Percentiles rank a stretch among this genome's conserved stretches.
phyloP scores from a whole-genome alignment of 306 rosid genomes.

The Prunus armeniaca region DNA sequence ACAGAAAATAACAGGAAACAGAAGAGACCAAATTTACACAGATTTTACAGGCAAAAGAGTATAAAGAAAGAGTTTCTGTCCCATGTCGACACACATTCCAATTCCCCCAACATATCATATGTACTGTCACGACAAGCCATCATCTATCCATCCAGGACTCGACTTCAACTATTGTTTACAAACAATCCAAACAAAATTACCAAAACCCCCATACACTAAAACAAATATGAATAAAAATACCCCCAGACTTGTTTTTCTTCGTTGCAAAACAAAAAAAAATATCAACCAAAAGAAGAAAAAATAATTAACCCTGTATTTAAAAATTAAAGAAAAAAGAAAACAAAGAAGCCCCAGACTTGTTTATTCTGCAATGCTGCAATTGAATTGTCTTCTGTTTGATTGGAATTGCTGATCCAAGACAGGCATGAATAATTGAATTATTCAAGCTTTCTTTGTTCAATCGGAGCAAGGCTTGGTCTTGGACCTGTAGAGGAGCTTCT shows the following conservation, averaged over 20 bases:
- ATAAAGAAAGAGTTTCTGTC: slow-evolving; percentile 10
- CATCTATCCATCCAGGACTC: background rate
- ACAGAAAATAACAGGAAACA: background rate
- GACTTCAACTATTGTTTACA: slow-evolving; percentile 14
- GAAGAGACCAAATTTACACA: slow-evolving; percentile 35
- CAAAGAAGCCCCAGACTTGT: slow-evolving; percentile 20
- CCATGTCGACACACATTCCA: slow-evolving; percentile 18
- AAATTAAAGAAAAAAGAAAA: background rate
- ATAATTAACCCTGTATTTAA: slow-evolving; percentile 26
- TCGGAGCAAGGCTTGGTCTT: slow-evolving; percentile 67
- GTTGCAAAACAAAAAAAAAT: slow-evolving; percentile 20
- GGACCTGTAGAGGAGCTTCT: slow-evolving; percentile 89
- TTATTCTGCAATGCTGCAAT: slow-evolving; percentile 10
- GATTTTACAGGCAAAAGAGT: slow-evolving; percentile 28
- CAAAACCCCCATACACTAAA: slow-evolving; percentile 6
- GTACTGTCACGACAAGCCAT: slow-evolving; percentile 1
- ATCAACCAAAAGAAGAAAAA: slow-evolving; percentile 28
- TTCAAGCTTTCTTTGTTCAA: slow-evolving; percentile 1
- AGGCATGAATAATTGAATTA: background rate
- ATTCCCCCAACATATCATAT: slow-evolving; percentile 1
- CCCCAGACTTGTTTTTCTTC: background rate
- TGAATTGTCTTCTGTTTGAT: slow-evolving; percentile 8
- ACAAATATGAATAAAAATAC: slow-evolving; percentile 26
- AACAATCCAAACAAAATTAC: slow-evolving; percentile 21
- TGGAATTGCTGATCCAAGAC: slow-evolving; percentile 11